Percentiles rank a stretch among this genome's conserved stretches.
These are phyloP conservation scores for Stentor roeselii DNA, from an alignment of 73 alveolate genomes.

Conservation along the genomic window DNA sequence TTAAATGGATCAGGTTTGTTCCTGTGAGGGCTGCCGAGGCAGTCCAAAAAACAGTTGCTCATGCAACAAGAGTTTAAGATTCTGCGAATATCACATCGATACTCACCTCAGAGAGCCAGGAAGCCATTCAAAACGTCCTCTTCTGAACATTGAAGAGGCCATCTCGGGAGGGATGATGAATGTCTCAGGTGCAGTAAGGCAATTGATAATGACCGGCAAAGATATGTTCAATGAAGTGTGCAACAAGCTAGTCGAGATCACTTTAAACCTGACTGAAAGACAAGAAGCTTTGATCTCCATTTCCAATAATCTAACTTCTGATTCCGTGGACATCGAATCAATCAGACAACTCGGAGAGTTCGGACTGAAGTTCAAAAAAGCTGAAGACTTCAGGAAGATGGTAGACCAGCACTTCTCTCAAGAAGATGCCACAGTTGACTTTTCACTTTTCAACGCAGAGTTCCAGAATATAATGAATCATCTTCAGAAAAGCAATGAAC, in stretches of 20 bases:
- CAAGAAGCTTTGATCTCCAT: neutral
- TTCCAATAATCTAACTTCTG: neutral
- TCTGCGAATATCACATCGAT: neutral
- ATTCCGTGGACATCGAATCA: neutral
- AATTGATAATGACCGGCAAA: neutral
- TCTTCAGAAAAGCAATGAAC: neutral
- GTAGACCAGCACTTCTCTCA: neutral
- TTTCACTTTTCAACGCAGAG: neutral
- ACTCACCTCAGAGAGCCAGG: neutral
- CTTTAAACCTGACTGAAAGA: neutral
- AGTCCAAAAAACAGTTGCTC: neutral
- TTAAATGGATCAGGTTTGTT: neutral
- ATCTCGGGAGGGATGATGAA: neutral
- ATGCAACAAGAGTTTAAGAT: neutral
- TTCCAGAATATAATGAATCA: neutral
- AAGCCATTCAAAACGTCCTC: neutral
- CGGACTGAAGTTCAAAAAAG: neutral
- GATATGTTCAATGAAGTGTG: neutral
- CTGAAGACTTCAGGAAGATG: neutral
- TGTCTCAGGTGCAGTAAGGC: no score
- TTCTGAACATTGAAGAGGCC: neutral
- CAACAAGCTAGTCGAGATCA: neutral
- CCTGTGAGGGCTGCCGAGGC: neutral
- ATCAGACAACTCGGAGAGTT: neutral
- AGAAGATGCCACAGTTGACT: neutral